Evolutionary conservation across 2,329 filamentous ascomycete species (phyloP), one percentile per base, ranked within the genome.

Genomic region (Colletotrichum eremochloae): DNA sequence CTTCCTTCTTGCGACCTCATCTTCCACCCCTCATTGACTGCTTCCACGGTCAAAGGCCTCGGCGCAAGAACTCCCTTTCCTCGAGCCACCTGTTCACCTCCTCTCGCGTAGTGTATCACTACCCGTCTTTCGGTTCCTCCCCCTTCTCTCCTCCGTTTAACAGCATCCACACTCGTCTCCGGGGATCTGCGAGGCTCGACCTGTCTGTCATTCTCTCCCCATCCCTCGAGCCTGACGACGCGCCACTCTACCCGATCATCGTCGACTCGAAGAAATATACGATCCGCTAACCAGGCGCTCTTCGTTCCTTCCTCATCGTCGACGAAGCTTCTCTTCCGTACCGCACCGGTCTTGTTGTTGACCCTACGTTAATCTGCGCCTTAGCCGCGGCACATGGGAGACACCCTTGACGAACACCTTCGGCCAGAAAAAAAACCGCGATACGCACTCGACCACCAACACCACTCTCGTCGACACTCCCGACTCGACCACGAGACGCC

Each of bases 341-440:
- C 20, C 14, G n/a, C 31, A 12, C 40, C 14, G 50, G 11, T 46
- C 33, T 48, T 56, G 29, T 36, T 42, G 58, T 40, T 33, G 42
- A 31, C 40, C 15, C 40, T 55, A 40, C 31, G 44, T 48, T 40
- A 8, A 24, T 60, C 53, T 38, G 31, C 50, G 14, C 29, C 31
- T 40, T 55, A 72, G 55, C 66, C 53, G 70, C 70, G 70, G 66
- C 42, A 64, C n/a, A 69, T 69, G 55, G 33, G 55, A 72, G 24
- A 55, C 60, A 64, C 38, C 52, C 66, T 69, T 61, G 53, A 50
- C 66, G 29, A 72, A 33, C 11, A 60, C 58, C 57, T 68, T 36
- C 24, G 31, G 46, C 58, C 31, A 33, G 46, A 55, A 57, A 66
- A 61, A 68, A 72, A 61, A 31, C 63, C 66, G 66, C 70, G 66